Conservation (phyloP, 179 eudicot species). For the Heliamphora pulchella region DNA sequence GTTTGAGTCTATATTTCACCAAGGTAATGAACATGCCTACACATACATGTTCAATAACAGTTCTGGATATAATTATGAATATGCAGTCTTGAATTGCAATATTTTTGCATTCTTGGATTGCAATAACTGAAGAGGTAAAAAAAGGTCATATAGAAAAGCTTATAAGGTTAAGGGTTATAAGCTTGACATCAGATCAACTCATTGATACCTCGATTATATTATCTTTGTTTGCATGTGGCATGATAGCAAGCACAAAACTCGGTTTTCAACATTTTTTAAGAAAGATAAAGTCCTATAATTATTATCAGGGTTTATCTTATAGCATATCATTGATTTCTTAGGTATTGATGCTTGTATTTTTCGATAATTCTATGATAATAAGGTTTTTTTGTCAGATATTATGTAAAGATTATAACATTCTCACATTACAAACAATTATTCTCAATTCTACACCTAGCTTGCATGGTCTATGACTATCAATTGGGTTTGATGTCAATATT, state of each 20-base stretch:
- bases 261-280: background rate
- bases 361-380: background rate
- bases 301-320: background rate
- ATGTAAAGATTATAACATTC: background rate
- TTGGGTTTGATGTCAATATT: background rate
- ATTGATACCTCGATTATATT: background rate
- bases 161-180: background rate
- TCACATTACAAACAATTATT: background rate
- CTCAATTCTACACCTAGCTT: background rate
- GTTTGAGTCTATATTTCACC: background rate
- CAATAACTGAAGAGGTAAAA: background rate
- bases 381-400: background rate
- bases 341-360: background rate
- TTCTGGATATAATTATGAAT: background rate
- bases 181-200: background rate
- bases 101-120: background rate
- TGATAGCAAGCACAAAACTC: background rate
- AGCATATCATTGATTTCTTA: conserved; percentile 1
- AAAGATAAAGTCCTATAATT: background rate
- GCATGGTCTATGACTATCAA: conserved; percentile 6
- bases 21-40: background rate
- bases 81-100: background rate
- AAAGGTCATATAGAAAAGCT: background rate
- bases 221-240: background rate
- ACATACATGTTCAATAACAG: background rate